phyloP scores from a whole-genome alignment of 164 flowering plant species.

The Cinnamomum micranthum region DNA sequence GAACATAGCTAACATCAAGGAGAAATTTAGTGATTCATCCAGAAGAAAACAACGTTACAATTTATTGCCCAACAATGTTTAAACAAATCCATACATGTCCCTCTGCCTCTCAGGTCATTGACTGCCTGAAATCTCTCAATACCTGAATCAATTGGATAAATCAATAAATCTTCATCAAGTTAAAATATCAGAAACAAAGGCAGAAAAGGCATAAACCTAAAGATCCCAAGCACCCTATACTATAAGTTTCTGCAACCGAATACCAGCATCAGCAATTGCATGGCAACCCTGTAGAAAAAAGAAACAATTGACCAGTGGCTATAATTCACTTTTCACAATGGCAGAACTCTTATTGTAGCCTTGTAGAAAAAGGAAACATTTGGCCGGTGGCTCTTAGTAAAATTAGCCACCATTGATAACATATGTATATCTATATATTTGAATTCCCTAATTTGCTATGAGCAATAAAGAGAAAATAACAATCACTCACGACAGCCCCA shows the following conservation, averaged over 20 bases:
- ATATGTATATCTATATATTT: not conserved
- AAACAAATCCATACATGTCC: conserved; percentile 1
- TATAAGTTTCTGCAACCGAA: not conserved
- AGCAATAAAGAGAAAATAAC: not conserved
- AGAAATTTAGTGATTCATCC: too few species aligned
- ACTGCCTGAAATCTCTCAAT: conserved; percentile 1
- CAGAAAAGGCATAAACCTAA: not conserved
- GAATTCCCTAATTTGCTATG: not conserved
- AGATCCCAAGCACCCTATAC: not conserved
- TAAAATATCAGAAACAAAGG: not conserved
- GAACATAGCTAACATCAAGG: too few species aligned
- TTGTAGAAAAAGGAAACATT: not conserved
- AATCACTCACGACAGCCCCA: conserved; percentile 13
- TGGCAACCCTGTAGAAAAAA: not conserved
- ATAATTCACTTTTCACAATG: too few species aligned
- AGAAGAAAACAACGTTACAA: too few species aligned
- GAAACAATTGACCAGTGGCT: not conserved
- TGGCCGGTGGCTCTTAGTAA: not conserved
- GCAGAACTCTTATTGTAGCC: not conserved
- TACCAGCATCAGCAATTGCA: not conserved
- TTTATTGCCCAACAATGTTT: too few species aligned
- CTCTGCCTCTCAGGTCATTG: not conserved
- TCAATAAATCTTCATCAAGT: not conserved
- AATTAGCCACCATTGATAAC: conserved; percentile 5
- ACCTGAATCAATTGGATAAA: not conserved